Base-by-base conservation (phyloP, 2,329 filamentous ascomycete genomes). In the Cercospora sp. region DNA sequence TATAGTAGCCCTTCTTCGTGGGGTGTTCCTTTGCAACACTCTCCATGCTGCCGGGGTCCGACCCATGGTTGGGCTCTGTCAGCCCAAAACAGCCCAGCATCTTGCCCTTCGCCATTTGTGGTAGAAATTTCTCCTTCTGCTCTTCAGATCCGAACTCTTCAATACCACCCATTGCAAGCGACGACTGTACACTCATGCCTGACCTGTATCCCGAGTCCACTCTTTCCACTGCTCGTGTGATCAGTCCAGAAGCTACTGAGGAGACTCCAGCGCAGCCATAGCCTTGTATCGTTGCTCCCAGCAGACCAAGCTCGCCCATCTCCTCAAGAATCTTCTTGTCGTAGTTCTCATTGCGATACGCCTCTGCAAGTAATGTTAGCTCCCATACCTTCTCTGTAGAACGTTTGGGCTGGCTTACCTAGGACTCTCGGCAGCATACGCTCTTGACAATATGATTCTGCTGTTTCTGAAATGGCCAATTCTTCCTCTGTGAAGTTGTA, bases 371-470 rank as follows among this genome's bases (percentile, higher is more conserved):
- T 31, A 8, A 0, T 16, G 33, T 63, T 64, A 64, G n/a, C n/a
- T n/a, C n/a, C n/a, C n/a, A n/a, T n/a, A n/a, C n/a, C n/a, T n/a
- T n/a, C n/a, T n/a, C n/a, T n/a, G n/a, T n/a, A n/a, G n/a, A n/a
- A n/a, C n/a, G n/a, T n/a, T 20, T 30, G 51, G 48, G 58, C 62
- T 69, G 55, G 42, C 70, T 73, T 85, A 97, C 94, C 90, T 68
- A 97, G 85, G 61, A 99, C 91, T 71, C 94, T 86, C 61, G 95
- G 95, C 51, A 91, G 83, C 82, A 99, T 85, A 68, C 88, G 88
- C 79, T 98, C 94, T 80, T 98, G 94, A 78, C 94, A 98, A 78
- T 98, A 99, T 69, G 92, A 87, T 80, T 97, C 91, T 36, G 94
- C 94, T 5, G 93, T 97, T 75, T 97, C 93, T 51, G 91, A 86